A percentile compares a stretch with the other conserved stretches of the same genome.
These are phyloP conservation scores for Lipomyces mesembrius DNA, from an alignment of 805 yeast genomes.

Conservation along the genomic window DNA sequence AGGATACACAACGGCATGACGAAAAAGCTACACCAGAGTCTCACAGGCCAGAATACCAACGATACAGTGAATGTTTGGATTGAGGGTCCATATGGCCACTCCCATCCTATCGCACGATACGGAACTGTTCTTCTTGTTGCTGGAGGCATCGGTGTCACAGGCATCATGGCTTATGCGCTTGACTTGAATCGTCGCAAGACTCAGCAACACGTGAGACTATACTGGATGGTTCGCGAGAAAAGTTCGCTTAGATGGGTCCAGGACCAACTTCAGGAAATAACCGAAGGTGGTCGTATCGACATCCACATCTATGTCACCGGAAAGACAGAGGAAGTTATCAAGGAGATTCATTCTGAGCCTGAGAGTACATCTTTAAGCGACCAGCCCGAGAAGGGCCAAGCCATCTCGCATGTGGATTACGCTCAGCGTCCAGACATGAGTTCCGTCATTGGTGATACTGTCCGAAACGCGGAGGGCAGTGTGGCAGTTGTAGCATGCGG, in stretches of 20 bases:
- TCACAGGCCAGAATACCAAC: neutral
- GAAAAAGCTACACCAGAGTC: constrained; percentile 9
- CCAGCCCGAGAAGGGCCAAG: neutral
- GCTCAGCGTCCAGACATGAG: constrained; percentile 24
- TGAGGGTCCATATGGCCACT: constrained; percentile 68
- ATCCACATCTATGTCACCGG: constrained; percentile 27
- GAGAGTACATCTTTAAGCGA: neutral
- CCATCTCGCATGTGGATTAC: neutral
- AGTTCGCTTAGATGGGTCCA: constrained; percentile 23
- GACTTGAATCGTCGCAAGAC: constrained; percentile 34
- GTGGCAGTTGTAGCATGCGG: constrained; percentile 35
- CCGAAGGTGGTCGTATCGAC: constrained; percentile 18
- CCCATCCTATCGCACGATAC: constrained; percentile 54
- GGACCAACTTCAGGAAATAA: constrained; percentile 24
- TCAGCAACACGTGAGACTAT: constrained; percentile 28
- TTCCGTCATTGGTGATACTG: constrained; percentile 13
- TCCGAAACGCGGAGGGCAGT: constrained; percentile 25
- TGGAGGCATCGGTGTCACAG: constrained; percentile 69
- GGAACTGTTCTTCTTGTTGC: constrained; percentile 57
- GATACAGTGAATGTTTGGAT: constrained; percentile 41
- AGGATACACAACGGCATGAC: constrained; percentile 21
- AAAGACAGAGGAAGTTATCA: constrained; percentile 8
- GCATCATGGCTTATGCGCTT: constrained; percentile 54
- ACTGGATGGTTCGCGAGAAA: constrained; percentile 33
- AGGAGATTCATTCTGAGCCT: neutral